These are phyloP conservation scores for Colletotrichum kahawae DNA, from an alignment of 2,329 filamentous ascomycete species.

Conservation along the genomic window DNA sequence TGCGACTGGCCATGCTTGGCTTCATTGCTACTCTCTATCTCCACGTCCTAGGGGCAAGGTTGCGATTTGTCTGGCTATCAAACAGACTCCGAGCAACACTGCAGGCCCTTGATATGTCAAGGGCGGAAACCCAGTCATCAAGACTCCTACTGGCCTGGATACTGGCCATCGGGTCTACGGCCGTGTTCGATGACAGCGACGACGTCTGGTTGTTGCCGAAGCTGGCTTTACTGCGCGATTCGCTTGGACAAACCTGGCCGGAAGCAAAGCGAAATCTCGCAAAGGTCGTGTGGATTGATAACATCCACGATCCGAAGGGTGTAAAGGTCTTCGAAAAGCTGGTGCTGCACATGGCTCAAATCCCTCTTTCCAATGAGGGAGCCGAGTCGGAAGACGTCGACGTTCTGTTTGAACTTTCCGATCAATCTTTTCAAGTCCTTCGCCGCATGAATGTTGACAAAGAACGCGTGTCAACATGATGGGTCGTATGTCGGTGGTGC, in stretches of 20 bases:
- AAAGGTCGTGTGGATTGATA: conserved; percentile 31
- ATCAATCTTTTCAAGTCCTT: background rate
- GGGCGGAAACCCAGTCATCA: conserved; percentile 9
- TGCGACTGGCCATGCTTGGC: conserved; percentile 33
- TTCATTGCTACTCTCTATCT: conserved; percentile 33
- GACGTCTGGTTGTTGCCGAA: conserved; percentile 28
- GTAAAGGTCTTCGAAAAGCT: conserved; percentile 13
- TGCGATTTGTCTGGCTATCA: conserved; percentile 16
- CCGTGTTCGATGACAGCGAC: conserved; percentile 21
- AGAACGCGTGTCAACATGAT: background rate
- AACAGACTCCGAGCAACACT: background rate
- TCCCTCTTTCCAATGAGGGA: background rate
- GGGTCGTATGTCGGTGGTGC: background rate
- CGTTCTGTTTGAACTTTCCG: background rate
- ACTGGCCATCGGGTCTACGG: conserved; percentile 27
- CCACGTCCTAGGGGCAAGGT: conserved; percentile 22
- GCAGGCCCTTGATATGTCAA: background rate
- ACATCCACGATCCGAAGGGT: conserved; percentile 27
- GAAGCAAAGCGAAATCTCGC: conserved; percentile 24
- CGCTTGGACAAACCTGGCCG: conserved; percentile 22
- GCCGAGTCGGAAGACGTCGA: background rate
- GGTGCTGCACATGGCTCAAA: background rate
- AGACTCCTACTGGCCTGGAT: conserved; percentile 28
- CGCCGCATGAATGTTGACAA: background rate
- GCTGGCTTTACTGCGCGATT: conserved; percentile 13